phyloP scores from a whole-genome alignment of 495 filamentous ascomycete genomes.

The Ascodesmis nigricans region DNA sequence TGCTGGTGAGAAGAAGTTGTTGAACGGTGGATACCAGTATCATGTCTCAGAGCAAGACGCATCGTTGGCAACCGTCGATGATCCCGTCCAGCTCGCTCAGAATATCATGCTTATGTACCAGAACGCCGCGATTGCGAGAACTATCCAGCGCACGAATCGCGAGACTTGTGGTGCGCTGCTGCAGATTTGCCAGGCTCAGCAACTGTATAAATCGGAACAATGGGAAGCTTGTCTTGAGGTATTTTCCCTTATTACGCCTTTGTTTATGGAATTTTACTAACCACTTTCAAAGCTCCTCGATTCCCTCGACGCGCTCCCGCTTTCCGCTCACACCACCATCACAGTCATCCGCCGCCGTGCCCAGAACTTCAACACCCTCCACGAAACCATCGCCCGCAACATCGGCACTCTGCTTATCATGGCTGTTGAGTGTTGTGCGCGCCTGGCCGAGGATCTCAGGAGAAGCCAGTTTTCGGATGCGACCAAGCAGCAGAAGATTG shows the following conservation, averaged over 20 bases:
- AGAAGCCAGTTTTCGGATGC: constrained; percentile 50
- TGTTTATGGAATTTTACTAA: constrained; percentile 2
- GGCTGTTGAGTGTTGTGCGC: constrained; percentile 66
- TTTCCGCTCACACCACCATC: constrained; percentile 45
- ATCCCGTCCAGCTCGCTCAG: constrained; percentile 53
- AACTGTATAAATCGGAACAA: constrained; percentile 38
- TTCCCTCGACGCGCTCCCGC: constrained; percentile 50
- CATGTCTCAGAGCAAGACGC: no score
- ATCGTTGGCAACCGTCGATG: constrained; percentile 55
- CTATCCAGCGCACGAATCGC: constrained; percentile 31
- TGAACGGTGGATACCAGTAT: constrained; percentile 3
- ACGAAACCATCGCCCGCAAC: constrained; percentile 59
- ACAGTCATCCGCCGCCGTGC: constrained; percentile 50
- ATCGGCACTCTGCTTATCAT: constrained; percentile 78
- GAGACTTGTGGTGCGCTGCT: constrained; percentile 51
- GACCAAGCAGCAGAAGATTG: constrained; percentile 43
- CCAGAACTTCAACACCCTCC: constrained; percentile 48
- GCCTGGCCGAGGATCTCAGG: constrained; percentile 44
- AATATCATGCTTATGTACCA: constrained; percentile 63
- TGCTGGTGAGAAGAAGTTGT: constrained; percentile 14
- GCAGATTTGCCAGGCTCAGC: constrained; percentile 56
- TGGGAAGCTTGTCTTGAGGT: constrained; percentile 71
- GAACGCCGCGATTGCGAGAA: constrained; percentile 12
- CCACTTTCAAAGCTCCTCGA: constrained; percentile 39
- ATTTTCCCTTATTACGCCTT: constrained; percentile 22